These are phyloP conservation scores for Penicillium longicatenatum DNA, from an alignment of 495 filamentous ascomycete genomes.

Conservation along the genomic window DNA sequence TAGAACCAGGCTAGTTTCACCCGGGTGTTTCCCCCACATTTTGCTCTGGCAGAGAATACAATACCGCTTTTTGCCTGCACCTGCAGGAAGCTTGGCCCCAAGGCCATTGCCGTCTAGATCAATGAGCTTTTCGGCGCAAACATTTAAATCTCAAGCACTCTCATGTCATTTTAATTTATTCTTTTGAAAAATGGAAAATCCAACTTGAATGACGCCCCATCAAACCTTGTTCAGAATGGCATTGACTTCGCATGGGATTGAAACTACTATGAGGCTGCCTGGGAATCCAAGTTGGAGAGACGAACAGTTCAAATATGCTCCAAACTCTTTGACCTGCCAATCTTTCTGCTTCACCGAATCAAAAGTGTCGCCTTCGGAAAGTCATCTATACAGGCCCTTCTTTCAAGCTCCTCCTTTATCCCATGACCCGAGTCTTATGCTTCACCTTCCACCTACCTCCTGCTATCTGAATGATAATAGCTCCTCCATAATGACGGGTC, in stretches of 20 bases:
- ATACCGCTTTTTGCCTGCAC: too few species aligned
- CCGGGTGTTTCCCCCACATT: conserved; percentile 1
- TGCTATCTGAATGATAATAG: not conserved
- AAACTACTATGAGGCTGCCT: not conserved
- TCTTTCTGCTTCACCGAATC: not conserved
- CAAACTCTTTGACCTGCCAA: not conserved
- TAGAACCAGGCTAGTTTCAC: not conserved
- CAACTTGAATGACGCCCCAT: too few species aligned
- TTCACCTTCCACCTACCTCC: not conserved
- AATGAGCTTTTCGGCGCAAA: not conserved
- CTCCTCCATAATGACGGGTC: not conserved
- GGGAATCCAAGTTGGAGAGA: not conserved
- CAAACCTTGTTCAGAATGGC: too few species aligned
- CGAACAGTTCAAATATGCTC: not conserved
- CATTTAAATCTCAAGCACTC: not conserved
- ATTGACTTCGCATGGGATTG: not conserved
- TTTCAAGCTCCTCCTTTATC: not conserved
- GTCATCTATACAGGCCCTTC: not conserved
- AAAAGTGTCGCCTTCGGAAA: not conserved
- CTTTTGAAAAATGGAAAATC: too few species aligned
- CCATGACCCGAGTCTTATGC: not conserved
- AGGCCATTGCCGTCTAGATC: too few species aligned
- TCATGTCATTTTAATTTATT: too few species aligned
- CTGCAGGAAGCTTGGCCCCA: too few species aligned
- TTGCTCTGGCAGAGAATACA: too few species aligned